phyloP scores from a whole-genome alignment of 106 monocot species.

The Acorus calamus region DNA sequence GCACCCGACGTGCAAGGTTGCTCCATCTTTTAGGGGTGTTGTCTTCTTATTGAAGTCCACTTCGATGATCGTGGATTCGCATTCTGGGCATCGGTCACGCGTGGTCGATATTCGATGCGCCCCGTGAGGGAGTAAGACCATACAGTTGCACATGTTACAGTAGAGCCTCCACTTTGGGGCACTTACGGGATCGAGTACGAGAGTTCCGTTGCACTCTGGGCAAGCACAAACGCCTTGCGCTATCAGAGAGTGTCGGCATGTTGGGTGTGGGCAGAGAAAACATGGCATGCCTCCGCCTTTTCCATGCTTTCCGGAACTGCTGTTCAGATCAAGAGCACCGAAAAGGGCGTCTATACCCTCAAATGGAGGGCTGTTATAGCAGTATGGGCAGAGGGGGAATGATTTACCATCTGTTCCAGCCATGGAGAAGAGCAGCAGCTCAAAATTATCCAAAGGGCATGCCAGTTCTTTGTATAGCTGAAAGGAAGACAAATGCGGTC shows the following conservation, averaged over 20 bases:
- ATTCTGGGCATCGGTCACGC: slow-evolving; percentile 48
- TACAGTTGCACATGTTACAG: slow-evolving; percentile 85
- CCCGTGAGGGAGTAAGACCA: slow-evolving; percentile 72
- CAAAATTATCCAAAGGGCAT: slow-evolving; percentile 86
- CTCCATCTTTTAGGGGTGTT: slow-evolving; percentile 57
- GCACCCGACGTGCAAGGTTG: slow-evolving; percentile 66
- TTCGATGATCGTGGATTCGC: slow-evolving; percentile 71
- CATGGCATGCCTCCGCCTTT: slow-evolving; percentile 90
- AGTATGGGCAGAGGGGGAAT: slow-evolving; percentile 83
- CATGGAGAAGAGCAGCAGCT: slow-evolving; percentile 78
- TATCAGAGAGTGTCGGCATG: slow-evolving; percentile 83
- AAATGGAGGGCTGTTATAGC: slow-evolving; percentile 95
- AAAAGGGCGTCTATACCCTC: slow-evolving; percentile 77
- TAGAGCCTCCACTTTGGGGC: slow-evolving; percentile 86
- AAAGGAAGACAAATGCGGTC: slow-evolving; percentile 3
- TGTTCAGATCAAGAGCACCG: slow-evolving; percentile 28
- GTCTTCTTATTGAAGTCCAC: slow-evolving; percentile 96
- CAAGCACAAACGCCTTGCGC: slow-evolving; percentile 92
- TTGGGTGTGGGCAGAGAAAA: slow-evolving; percentile 92
- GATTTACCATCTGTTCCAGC: slow-evolving; percentile 66
- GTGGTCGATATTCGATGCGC: slow-evolving; percentile 78
- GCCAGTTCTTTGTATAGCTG: slow-evolving; percentile 92
- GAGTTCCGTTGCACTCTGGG: slow-evolving; percentile 81
- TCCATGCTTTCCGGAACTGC: slow-evolving; percentile 30
- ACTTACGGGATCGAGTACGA: slow-evolving; percentile 82